phyloP scores from a whole-genome alignment of 208 protist species.

The Herpetomonas muscarum region DNA sequence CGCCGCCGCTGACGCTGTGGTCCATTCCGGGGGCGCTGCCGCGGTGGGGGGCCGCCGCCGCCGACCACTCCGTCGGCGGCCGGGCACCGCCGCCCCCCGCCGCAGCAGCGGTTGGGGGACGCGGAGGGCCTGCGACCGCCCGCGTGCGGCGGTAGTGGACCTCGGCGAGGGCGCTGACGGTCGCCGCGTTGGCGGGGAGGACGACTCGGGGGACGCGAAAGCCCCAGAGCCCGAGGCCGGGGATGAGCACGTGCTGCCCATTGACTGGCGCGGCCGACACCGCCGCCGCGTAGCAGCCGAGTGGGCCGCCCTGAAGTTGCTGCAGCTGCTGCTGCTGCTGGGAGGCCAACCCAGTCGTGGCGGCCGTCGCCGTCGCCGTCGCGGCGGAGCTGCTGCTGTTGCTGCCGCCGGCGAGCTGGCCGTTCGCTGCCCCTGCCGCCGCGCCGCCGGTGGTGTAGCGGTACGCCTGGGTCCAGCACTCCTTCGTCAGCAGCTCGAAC shows the following conservation, averaged over 20 bases:
- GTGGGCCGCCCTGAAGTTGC: not conserved
- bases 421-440: not conserved
- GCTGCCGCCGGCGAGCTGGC: not conserved
- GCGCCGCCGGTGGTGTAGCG: not conserved
- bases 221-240: slow-evolving; percentile 36
- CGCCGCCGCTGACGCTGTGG: not conserved
- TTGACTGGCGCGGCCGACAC: slow-evolving; percentile 18
- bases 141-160: not conserved
- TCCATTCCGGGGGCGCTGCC: too few relatives aligned
- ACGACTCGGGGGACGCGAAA: slow-evolving; percentile 27
- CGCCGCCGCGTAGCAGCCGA: slow-evolving; percentile 9
- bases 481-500: slow-evolving; percentile 70
- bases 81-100: too few relatives aligned
- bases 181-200: slow-evolving; percentile 16
- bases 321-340: not conserved
- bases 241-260: slow-evolving; percentile 23
- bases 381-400: not conserved
- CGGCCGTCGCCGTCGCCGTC: not conserved
- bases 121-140: not conserved
- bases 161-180: not conserved
- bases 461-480: slow-evolving; percentile 45
- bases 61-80: too few relatives aligned
- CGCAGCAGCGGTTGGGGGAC: too few relatives aligned
- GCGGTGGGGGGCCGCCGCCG: too few relatives aligned
- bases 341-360: not conserved